These are phyloP conservation scores for Xylariales sp. DNA, from an alignment of 2,329 filamentous ascomycete species.

Conservation along the genomic window DNA sequence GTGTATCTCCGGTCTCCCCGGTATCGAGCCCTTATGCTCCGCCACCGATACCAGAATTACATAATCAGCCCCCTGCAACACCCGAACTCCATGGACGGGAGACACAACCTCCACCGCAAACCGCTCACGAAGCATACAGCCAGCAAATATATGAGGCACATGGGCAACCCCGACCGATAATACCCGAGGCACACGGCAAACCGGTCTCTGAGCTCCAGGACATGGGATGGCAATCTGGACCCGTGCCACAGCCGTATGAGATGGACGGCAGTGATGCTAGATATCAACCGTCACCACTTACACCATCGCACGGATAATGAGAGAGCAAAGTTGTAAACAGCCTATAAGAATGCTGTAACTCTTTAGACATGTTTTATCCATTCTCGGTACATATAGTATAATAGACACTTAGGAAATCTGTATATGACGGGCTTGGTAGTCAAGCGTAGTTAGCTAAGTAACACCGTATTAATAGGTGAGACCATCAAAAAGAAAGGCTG, in stretches of 20 bases:
- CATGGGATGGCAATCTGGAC: constrained; percentile 46
- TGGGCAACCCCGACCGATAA: constrained; percentile 33
- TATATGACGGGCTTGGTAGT: neutral
- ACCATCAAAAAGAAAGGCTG: neutral
- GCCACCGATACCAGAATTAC: constrained; percentile 39
- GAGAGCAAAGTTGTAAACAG: neutral
- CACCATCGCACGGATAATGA: neutral
- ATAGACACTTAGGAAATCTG: no score
- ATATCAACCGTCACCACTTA: constrained; percentile 13
- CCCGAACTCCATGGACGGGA: constrained; percentile 39
- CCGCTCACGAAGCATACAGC: constrained; percentile 40
- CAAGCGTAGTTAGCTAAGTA: neutral
- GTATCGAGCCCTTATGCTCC: constrained; percentile 41
- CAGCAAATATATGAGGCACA: constrained; percentile 45
- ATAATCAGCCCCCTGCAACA: constrained; percentile 35
- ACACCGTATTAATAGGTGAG: neutral
- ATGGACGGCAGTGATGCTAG: constrained; percentile 41
- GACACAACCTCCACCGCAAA: constrained; percentile 22
- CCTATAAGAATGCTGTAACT: neutral
- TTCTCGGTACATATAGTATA: no score
- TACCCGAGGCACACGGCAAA: constrained; percentile 42
- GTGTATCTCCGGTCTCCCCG: constrained; percentile 45
- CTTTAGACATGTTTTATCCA: neutral
- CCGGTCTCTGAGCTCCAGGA: constrained; percentile 41
- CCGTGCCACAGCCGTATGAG: constrained; percentile 43